Evolutionary conservation across 2,329 filamentous ascomycete species (phyloP).

Genomic region (Juglanconis sp.): DNA sequence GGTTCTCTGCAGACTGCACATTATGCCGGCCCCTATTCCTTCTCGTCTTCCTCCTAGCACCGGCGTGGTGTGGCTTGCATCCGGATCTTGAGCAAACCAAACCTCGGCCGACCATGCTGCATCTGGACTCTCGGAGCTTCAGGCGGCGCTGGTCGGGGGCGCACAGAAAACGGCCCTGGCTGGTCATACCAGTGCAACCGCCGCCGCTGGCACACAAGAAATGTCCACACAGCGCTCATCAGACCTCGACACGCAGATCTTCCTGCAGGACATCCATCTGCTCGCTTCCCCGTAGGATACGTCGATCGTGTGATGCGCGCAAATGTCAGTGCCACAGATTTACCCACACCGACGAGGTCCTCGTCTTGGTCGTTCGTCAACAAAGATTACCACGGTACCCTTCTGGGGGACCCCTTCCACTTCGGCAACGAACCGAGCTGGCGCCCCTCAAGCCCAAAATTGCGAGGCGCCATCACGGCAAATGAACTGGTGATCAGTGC

Average conservation of each 20-base stretch:
- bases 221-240: too few relatives aligned
- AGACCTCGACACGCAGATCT: background rate
- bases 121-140: conserved; percentile 10
- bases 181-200: background rate
- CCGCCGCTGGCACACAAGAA: background rate
- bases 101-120: conserved; percentile 3
- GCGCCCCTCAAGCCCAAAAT: conserved; percentile 9
- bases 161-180: background rate
- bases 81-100: background rate
- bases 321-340: background rate
- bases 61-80: conserved; percentile 11
- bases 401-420: background rate
- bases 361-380: background rate
- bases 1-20: conserved; percentile 12
- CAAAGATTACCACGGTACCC: background rate
- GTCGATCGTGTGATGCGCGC: background rate
- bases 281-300: background rate
- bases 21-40: conserved; percentile 5
- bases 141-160: conserved; percentile 3
- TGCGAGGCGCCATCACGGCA: background rate
- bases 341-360: background rate
- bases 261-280: conserved; percentile 1
- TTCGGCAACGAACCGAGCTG: conserved; percentile 16
- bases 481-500: conserved; percentile 18
- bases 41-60: background rate